Conservation (phyloP, 2,329 filamentous ascomycete species). For the Fusarium virguliforme region DNA sequence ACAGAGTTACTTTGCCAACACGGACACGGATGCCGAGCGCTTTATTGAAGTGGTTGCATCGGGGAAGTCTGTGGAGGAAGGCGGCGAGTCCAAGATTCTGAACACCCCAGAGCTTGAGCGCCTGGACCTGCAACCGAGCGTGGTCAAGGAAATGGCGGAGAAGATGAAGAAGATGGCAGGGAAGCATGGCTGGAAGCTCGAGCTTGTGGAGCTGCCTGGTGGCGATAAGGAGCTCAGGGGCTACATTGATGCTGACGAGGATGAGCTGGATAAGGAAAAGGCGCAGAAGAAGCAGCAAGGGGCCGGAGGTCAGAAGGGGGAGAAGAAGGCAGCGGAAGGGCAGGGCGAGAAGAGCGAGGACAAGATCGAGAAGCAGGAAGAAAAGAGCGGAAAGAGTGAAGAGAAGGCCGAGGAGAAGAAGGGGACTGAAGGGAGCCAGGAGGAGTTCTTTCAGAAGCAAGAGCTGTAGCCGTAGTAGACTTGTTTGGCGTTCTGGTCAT, state of each 20-base stretch:
- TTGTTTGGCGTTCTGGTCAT: conserved; percentile 33
- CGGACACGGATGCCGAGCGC: conserved; percentile 44
- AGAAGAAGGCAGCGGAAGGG: conserved; percentile 52
- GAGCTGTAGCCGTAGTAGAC: conserved; percentile 22
- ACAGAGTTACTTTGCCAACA: conserved; percentile 57
- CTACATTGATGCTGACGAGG: conserved; percentile 74
- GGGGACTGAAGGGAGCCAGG: conserved; percentile 62
- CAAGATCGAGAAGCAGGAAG: conserved; percentile 27
- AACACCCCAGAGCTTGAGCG: conserved; percentile 78
- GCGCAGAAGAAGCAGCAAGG: conserved; percentile 42
- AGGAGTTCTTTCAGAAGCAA: conserved; percentile 71
- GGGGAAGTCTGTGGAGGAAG: conserved; percentile 68
- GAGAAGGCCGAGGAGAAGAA: conserved; percentile 45
- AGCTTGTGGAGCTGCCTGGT: conserved; percentile 78
- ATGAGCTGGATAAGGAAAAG: conserved; percentile 48
- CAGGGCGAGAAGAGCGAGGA: conserved; percentile 24
- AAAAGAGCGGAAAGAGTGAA: not conserved
- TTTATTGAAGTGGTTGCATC: conserved; percentile 64
- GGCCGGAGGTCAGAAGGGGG: conserved; percentile 25
- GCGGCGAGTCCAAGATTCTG: conserved; percentile 74
- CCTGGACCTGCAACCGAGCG: conserved; percentile 76
- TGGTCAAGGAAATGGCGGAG: conserved; percentile 78
- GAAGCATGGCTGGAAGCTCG: conserved; percentile 83
- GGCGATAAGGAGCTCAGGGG: conserved; percentile 77
- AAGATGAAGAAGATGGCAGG: conserved; percentile 79